Conservation (phyloP, 495 filamentous ascomycete species). For the Rhizodiscina lignyota region DNA sequence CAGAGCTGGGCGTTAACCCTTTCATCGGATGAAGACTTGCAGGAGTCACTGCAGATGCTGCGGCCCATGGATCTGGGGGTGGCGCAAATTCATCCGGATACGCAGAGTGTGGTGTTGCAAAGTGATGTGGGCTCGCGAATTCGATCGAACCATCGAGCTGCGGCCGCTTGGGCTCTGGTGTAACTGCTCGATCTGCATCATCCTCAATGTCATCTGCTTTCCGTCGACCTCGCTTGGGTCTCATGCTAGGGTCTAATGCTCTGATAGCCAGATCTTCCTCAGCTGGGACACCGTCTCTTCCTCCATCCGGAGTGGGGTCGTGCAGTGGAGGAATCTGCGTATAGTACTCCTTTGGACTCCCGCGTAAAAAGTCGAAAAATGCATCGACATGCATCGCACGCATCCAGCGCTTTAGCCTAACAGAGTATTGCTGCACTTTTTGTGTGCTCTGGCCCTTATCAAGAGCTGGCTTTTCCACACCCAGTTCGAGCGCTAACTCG, state of each 20-base stretch:
- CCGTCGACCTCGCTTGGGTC: constrained; percentile 75
- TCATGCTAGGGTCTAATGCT: constrained; percentile 75
- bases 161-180: constrained; percentile 40
- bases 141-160: constrained; percentile 50
- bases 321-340: constrained; percentile 54
- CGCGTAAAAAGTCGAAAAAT: constrained; percentile 83
- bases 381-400: constrained; percentile 94
- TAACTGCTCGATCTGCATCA: constrained; percentile 21
- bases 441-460: constrained; percentile 87
- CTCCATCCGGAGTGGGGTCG: constrained; percentile 44
- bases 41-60: constrained; percentile 17
- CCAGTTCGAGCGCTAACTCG: constrained; percentile 72
- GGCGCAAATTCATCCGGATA: constrained; percentile 34
- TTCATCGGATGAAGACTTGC: background rate
- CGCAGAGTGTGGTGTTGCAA: constrained; percentile 37
- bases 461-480: constrained; percentile 71
- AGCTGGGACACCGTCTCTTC: constrained; percentile 69
- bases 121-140: constrained; percentile 35
- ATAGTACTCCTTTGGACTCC: constrained; percentile 69
- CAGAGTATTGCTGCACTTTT: constrained; percentile 95
- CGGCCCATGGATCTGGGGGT: constrained; percentile 16
- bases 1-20: constrained; percentile 3
- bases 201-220: constrained; percentile 62
- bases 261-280: constrained; percentile 90
- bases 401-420: constrained; percentile 95